Percentiles rank a stretch among this genome's conserved stretches.
Conservation (phyloP, 148 eudicot genomes). For the Cornus florida region DNA sequence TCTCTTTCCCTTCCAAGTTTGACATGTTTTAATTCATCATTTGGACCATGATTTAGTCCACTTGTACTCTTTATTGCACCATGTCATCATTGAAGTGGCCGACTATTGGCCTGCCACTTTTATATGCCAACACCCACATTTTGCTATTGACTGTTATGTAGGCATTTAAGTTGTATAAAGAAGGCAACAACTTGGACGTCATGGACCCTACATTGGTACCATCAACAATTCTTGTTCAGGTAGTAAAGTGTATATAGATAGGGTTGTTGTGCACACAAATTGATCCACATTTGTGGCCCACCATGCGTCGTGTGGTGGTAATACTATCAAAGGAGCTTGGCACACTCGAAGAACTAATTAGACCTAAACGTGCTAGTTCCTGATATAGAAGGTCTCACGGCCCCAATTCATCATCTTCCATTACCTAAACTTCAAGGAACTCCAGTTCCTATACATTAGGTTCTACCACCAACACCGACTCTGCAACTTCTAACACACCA, state of each 20-base stretch:
- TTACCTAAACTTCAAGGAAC: conserved; percentile 31
- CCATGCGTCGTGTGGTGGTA: conserved; percentile 64
- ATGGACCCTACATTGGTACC: conserved; percentile 58
- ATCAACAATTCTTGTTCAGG: conserved; percentile 60
- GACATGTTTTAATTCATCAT: no score
- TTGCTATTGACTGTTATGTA: conserved; percentile 36
- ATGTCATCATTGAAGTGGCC: no score
- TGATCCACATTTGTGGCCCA: conserved; percentile 65
- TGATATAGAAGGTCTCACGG: conserved; percentile 44
- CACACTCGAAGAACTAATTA: conserved; percentile 61
- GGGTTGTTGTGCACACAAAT: conserved; percentile 77
- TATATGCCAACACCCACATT: no score
- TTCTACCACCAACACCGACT: conserved; percentile 30
- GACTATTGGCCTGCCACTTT: no score
- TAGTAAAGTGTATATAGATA: conserved; percentile 53
- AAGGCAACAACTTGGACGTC: conserved; percentile 54
- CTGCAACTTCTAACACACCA: conserved; percentile 27
- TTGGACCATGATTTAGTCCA: no score
- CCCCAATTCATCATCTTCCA: conserved; percentile 35
- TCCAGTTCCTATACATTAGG: conserved; percentile 31
- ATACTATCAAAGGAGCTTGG: conserved; percentile 64
- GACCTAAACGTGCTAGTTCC: conserved; percentile 66
- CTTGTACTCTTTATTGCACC: no score
- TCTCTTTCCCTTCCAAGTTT: no score
- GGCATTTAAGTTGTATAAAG: conserved; percentile 72